Evolutionary conservation across 176 grass and related monocot genomes (phyloP).

Genomic region (Oryza meyeriana): DNA sequence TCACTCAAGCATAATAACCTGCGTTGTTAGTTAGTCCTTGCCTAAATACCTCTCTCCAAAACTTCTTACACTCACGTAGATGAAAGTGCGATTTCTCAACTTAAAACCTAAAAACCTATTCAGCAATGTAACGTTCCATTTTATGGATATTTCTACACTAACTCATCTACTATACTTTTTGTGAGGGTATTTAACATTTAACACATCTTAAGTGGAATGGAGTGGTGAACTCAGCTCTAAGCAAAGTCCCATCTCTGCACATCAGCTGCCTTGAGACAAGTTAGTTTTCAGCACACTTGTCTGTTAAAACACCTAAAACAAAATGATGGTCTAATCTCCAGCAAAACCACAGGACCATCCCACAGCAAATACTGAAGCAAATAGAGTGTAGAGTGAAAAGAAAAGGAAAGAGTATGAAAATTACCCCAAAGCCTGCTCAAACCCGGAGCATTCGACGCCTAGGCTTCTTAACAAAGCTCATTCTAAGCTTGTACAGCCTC

Average conservation of each 20-base stretch:
- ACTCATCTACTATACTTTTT: background rate
- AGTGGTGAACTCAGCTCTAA: background rate
- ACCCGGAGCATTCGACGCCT: slow-evolving; percentile 40
- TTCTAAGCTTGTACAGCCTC: slow-evolving; percentile 73
- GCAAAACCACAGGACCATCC: slow-evolving; percentile 10
- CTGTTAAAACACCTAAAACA: background rate
- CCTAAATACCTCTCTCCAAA: background rate
- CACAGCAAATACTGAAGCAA: slow-evolving; percentile 22
- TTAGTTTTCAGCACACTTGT: background rate
- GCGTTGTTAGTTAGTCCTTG: background rate
- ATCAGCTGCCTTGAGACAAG: background rate
- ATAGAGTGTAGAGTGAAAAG: background rate
- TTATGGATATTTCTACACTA: background rate
- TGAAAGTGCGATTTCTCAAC: background rate
- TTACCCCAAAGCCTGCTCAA: slow-evolving; percentile 34
- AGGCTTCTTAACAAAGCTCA: slow-evolving; percentile 95
- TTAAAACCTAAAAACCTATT: background rate
- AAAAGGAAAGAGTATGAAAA: slow-evolving; percentile 31
- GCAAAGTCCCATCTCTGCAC: background rate
- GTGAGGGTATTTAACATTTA: background rate
- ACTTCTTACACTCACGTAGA: background rate
- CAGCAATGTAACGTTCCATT: background rate
- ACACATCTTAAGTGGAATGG: slow-evolving; percentile 4
- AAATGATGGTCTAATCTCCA: slow-evolving; percentile 17
- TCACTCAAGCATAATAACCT: background rate